Conservation (phyloP, 176 grass and related monocot species). For the Phragmites australis region DNA sequence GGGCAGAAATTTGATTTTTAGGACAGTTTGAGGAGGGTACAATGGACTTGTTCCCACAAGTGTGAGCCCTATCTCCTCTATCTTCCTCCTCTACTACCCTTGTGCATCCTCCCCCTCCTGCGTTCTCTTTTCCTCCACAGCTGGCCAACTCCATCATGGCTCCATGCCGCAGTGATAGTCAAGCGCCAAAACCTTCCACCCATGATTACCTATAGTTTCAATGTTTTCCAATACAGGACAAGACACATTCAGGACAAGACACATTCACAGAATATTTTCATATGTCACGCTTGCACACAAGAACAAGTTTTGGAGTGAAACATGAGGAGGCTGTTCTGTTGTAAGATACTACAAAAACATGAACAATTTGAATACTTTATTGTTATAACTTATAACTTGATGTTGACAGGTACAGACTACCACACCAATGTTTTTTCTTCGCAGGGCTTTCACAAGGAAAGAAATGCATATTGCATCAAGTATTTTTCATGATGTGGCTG, state of each 20-base stretch:
- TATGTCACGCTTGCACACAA: not conserved
- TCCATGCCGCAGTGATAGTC: not conserved
- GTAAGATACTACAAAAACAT: not conserved
- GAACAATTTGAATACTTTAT: not conserved
- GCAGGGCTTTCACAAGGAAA: not conserved
- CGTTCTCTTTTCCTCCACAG: too few relatives aligned
- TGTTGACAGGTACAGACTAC: not conserved
- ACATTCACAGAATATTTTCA: conserved; percentile 7
- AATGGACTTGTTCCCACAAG: not conserved
- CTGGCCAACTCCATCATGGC: too few relatives aligned
- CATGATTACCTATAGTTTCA: not conserved
- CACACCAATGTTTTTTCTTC: not conserved
- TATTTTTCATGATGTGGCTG: not conserved
- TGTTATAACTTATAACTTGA: not conserved
- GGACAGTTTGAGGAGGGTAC: too few relatives aligned
- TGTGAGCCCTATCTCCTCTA: not conserved
- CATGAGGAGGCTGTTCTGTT: not conserved
- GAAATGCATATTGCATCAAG: not conserved
- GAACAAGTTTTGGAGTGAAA: not conserved
- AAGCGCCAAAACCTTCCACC: not conserved
- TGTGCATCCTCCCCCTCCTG: not conserved
- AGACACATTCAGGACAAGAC: not conserved
- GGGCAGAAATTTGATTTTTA: not conserved
- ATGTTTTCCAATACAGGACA: not conserved
- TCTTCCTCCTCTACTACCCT: not conserved